Evolutionary conservation across 129 eudicot genomes (phyloP).

Genomic region (Gnaphalium uliginosum): DNA sequence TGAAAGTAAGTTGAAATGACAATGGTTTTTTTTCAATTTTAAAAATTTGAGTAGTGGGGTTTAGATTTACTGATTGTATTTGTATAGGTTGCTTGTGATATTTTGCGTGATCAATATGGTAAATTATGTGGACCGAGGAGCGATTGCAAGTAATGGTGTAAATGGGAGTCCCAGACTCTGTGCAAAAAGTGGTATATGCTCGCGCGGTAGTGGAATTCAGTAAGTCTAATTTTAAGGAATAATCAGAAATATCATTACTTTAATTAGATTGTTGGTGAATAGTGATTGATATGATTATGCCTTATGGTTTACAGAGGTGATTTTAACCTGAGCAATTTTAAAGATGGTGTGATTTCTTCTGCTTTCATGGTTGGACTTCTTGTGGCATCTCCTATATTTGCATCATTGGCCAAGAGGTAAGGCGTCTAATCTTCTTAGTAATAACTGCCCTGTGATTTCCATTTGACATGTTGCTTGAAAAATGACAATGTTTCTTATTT

Average conservation of each 20-base stretch:
- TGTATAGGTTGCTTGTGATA: slow-evolving; percentile 66
- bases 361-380: slow-evolving; percentile 99
- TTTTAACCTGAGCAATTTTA: slow-evolving; percentile 76
- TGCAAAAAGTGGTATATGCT: slow-evolving; percentile 53
- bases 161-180: slow-evolving; percentile 75
- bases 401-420: slow-evolving; percentile 88
- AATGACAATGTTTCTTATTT: background rate
- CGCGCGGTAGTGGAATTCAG: slow-evolving; percentile 91
- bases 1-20: slow-evolving; percentile 1
- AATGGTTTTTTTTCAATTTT: background rate
- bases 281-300: background rate
- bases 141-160: slow-evolving; percentile 96
- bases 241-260: background rate
- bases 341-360: slow-evolving; percentile 95
- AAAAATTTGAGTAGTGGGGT: background rate
- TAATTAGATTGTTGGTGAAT: background rate
- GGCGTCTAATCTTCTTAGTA: background rate
- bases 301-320: slow-evolving; percentile 56
- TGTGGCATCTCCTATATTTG: slow-evolving; percentile 93
- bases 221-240: slow-evolving; percentile 41
- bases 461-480: background rate
- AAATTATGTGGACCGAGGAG: slow-evolving; percentile 92
- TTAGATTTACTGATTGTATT: background rate
- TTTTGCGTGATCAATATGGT: slow-evolving; percentile 84
- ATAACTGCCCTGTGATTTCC: background rate